Evolutionary conservation across 139 green algal species (phyloP).

Genomic region (Pleodorina starrii): DNA sequence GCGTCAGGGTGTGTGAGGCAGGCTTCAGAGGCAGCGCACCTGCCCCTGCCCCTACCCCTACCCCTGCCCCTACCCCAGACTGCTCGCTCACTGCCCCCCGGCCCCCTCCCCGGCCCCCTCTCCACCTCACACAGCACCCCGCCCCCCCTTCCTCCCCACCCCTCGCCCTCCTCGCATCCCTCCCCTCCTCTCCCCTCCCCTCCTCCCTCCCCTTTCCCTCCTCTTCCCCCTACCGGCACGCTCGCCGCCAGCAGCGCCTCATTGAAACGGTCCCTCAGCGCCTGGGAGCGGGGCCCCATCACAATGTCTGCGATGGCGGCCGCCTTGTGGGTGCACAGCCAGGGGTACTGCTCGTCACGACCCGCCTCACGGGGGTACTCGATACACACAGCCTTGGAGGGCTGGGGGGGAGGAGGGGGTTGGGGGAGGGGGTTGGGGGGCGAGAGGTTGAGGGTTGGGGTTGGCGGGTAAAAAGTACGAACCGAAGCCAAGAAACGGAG

Average conservation of each 20-base stretch:
- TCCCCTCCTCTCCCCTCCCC: not conserved
- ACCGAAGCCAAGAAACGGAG: too few relatives aligned
- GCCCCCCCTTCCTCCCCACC: not conserved
- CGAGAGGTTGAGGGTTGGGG: too few relatives aligned
- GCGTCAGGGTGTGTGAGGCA: too few relatives aligned
- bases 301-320: constrained; percentile 60
- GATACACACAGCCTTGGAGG: constrained; percentile 59
- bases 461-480: too few relatives aligned
- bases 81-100: too few relatives aligned
- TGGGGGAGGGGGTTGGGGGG: not conserved
- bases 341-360: constrained; percentile 63
- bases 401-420: constrained; percentile 38
- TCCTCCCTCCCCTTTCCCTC: not conserved
- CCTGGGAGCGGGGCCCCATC: constrained; percentile 52
- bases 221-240: not conserved
- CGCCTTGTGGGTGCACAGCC: constrained; percentile 63
- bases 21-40: too few relatives aligned
- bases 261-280: constrained; percentile 59
- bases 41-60: too few relatives aligned
- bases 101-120: too few relatives aligned
- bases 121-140: not conserved
- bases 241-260: constrained; percentile 49
- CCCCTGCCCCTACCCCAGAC: too few relatives aligned
- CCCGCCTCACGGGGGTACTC: constrained; percentile 64
- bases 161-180: not conserved